Base-by-base conservation (phyloP, 2,329 filamentous ascomycete species). In the Penicillium psychrosexuale region DNA sequence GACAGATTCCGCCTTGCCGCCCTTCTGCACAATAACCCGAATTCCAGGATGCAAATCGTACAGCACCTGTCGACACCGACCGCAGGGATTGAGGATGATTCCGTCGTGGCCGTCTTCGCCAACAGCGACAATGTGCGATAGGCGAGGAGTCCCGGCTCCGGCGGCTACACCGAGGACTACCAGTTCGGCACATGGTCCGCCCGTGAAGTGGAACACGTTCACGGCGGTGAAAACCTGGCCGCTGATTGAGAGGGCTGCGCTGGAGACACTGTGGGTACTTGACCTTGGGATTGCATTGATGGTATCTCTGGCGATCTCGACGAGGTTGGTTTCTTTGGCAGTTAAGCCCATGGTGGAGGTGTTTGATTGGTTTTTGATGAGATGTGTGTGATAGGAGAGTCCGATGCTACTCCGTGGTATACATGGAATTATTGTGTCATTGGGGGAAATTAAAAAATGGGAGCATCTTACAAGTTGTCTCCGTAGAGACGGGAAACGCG, bases 111-210 rank as follows among this genome's bases (percentile, higher is more conserved):
- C 53, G 12, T 62, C 55, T 43, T 65, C 64, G 11, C 47, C 64
- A 11, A 68, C 53, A 0, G 65, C 63, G 27, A 69, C 67, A 19
- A 69, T 66, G 47, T 64, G 58, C 4, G 61, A 67, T 19, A 69
- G 51, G 28, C 55, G 49, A 24, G 47, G 36, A 5, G 51, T 56
- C 8, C 60, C 65, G 2, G 63, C 66, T 1, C 59, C 60, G 0
- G 66, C 66, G 1, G 66, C 67, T 17, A 56, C 57, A 7, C 67
- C 67, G 22, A 69, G 53, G 11, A 64, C 63, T 17, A 68, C 67
- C 11, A 69, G 60, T 39, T 69, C 65, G 9, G 67, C 67, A 52
- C 66, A 69, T 19, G 66, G 67, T 2, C 67, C 66, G n/a, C 66
- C 66, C 0, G 61, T 68, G 37, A 66, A 66, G 31, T 65, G 62